A percentile compares a stretch with the other conserved stretches of the same genome.
phyloP scores from a whole-genome alignment of 495 filamentous ascomycete genomes.

The Hypoxylon crocopeplum region DNA sequence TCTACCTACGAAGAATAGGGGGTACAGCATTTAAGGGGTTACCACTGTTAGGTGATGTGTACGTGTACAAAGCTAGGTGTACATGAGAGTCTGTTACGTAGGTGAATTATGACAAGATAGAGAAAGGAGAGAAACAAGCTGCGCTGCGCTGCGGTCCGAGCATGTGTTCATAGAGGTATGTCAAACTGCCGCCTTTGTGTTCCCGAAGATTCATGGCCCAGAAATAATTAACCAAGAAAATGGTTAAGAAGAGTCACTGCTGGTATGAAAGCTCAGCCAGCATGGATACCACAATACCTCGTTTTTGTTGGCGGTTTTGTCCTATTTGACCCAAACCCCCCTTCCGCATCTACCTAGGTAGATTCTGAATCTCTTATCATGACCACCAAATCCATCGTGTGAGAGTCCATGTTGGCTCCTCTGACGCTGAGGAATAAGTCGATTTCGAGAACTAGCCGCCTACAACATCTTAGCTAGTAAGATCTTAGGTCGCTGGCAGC shows the following conservation, averaged over 20 bases:
- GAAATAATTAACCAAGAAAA: constrained; percentile 6
- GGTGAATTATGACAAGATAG: no score
- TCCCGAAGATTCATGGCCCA: not conserved
- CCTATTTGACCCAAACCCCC: not conserved
- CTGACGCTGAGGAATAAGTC: no score
- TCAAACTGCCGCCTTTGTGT: constrained; percentile 19
- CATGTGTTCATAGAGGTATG: constrained; percentile 24
- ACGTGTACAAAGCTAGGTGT: not conserved
- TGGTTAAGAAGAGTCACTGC: not conserved
- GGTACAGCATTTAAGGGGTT: not conserved
- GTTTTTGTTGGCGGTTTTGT: constrained; percentile 1
- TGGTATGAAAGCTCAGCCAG: not conserved
- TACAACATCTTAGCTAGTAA: no score
- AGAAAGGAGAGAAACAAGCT: not conserved
- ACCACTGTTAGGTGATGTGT: no score
- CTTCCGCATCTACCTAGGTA: not conserved
- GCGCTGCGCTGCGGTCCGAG: not conserved
- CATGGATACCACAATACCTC: constrained; percentile 7
- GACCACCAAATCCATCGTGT: no score
- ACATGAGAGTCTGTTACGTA: not conserved
- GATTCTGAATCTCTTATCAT: not conserved
- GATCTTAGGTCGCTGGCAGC: no score
- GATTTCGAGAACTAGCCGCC: no score
- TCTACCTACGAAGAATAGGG: not conserved
- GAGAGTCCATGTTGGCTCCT: no score